Base-by-base conservation (phyloP, 1,284 basidiomycete genomes). In the Fomitopsis palustris region DNA sequence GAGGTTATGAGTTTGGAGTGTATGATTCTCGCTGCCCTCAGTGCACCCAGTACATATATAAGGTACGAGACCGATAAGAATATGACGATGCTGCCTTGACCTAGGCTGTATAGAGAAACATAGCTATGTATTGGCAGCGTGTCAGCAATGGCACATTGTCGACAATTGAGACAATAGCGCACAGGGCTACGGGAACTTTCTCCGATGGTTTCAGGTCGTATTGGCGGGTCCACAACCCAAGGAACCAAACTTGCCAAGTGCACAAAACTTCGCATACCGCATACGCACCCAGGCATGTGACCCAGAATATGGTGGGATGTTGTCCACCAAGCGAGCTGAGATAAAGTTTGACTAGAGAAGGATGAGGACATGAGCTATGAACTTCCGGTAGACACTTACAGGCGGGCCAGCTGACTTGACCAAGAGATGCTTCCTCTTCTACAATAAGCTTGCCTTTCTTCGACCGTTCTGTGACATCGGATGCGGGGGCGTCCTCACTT, bases 401-500 rank as follows among this genome's bases (percentile, higher is more conserved):
- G 8, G 80, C 77, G 12, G 69, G 58, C 74, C 80, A 79, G 55
- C 83, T 77, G 7, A 86, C 78, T 55, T 81, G 79, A 1, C 86
- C 86, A 57, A 80, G 73, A 3, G 80, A 77, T 54, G 84, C 78
- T 70, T 88, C 86, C 65, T 88, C 86, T 4, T 78, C 82, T 14
- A 85, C 73, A 39, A 86, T 75, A 2, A 87, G 72, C 64, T 83
- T 82, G 0, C 81, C 81, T 39, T 72, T 72, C 57, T 35, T 71
- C 70, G 51, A 69, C 67, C 6, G 35, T 29, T 55, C 61, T 62
- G 10, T 59, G 61, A 52, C 59, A 12, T 68, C 65, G 21, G 73
- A 71, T n/a, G 73, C 66, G 57, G 72, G 67, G 3, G 64, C 56
- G 53, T 81, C 78, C 12, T 78, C 62, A 31, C 72, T 72, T 56